Evolutionary conservation across 2,329 filamentous ascomycete species (phyloP), one percentile per base, ranked within the genome.

Genomic region (Verticillium tricorpus): DNA sequence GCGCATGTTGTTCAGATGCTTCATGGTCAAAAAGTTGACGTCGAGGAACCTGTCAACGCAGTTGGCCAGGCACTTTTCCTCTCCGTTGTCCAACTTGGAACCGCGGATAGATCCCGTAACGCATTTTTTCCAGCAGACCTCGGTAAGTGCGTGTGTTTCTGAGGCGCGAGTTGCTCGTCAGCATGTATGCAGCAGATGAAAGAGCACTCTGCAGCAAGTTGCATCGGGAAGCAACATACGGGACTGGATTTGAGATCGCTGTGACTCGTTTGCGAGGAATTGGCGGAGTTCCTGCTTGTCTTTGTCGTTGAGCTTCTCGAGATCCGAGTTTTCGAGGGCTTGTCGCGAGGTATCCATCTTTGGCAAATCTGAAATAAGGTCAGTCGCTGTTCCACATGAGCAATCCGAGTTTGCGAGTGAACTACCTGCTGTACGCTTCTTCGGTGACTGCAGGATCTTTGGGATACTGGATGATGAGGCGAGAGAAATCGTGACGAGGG

Each of bases 91-190:
- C 67, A 99, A 81, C 70, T 87, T 85, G 32, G 87, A 85, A 64
- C 82, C 85, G 68, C 88, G 88, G 74, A 97, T 89, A 62, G 82
- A 83, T 60, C 87, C 82, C 9, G 90, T 89, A 64, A 97, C 82
- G 82, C 95, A 99, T 80, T 97, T 98, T 73, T 89, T 92, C 88
- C 93, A 99, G 85, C 95, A 99, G 64, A 90, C 85, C 70, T 95
- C 90, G 54, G 82, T 85, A 60, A 87, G 71, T 65, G 72, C 76
- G 71, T 86, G 83, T 14, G 83, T 82, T 72, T 81, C 83, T 86
- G 15, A 7, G 7, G 14, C 8, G 28, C 6, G 34, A 35, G 34
- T 35, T 2, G 9, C 14, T 14, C 34, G 54, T 56, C 17, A 34
- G 59, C 54, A 63, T 69, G 28, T 28, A 28, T 28, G 28, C 28